Evolutionary conservation across 495 filamentous ascomycete genomes (phyloP).

Genomic region (Choiromyces venosus): DNA sequence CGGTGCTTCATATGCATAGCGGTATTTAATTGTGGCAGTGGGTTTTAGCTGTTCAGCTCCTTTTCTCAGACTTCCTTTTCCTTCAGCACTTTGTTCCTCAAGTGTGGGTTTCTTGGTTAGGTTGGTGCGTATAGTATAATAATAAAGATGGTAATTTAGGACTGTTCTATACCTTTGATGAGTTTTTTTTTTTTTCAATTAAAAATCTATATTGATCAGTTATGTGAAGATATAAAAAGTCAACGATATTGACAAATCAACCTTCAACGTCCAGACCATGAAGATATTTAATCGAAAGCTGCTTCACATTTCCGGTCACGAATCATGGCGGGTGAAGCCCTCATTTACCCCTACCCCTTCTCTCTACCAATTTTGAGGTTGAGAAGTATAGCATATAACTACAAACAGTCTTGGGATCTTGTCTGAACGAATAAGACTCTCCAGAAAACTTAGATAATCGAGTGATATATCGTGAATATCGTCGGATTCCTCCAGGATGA

Average conservation of each 20-base stretch:
- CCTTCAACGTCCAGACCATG: background rate
- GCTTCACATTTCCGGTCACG: background rate
- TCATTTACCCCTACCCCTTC: background rate
- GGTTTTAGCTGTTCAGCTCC: background rate
- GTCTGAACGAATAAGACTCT: background rate
- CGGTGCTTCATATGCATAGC: background rate
- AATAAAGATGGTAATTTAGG: background rate
- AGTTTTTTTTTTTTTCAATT: too few species aligned
- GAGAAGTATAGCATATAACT: background rate
- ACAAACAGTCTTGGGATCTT: background rate
- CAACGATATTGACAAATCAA: background rate
- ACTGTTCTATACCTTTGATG: fast-evolving
- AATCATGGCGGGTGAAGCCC: background rate
- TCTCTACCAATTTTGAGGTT: background rate
- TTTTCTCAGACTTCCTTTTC: background rate
- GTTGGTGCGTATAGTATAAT: background rate
- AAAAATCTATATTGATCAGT: too few species aligned
- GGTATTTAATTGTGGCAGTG: background rate
- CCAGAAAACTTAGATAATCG: background rate
- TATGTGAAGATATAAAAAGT: background rate
- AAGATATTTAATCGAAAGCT: background rate
- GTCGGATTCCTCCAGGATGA: too few species aligned
- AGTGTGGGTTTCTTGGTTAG: background rate
- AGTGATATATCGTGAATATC: background rate
- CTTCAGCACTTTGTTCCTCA: background rate